These are phyloP conservation scores for Yamadazyma atlantica DNA, from an alignment of 1,139 yeast genomes.

Conservation along the genomic window DNA sequence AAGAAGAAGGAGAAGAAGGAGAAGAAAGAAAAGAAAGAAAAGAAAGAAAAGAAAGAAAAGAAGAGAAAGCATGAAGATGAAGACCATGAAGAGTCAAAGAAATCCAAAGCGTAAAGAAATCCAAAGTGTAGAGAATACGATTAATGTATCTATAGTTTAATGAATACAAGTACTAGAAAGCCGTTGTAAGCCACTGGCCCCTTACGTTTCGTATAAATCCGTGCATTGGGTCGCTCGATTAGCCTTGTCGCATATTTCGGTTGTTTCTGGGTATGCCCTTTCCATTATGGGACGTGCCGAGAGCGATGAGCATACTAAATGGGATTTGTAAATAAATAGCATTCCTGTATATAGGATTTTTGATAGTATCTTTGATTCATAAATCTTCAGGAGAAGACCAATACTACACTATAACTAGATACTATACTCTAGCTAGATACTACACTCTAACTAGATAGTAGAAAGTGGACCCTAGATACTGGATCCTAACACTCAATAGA, in stretches of 20 bases:
- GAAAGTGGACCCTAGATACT: no score
- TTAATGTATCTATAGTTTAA: not conserved
- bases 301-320: not conserved
- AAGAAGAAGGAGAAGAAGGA: slow-evolving; percentile 23
- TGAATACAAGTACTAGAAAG: no score
- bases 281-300: not conserved
- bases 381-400: no score
- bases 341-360: not conserved
- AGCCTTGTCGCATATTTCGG: not conserved
- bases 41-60: slow-evolving; percentile 2
- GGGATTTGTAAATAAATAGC: not conserved
- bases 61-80: slow-evolving; percentile 7
- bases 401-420: no score
- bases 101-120: slow-evolving; percentile 10
- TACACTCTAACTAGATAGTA: no score
- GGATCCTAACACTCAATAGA: no score
- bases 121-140: no score
- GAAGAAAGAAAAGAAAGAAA: slow-evolving; percentile 14
- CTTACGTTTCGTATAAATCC: not conserved
- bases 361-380: no score
- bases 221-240: not conserved
- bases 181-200: not conserved
- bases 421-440: no score
- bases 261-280: not conserved
- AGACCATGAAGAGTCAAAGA: slow-evolving; percentile 6